Percentiles rank a stretch among this genome's conserved stretches.
These are phyloP conservation scores for Sicyos baderoa DNA, from an alignment of 306 rosid genomes.

Conservation along the genomic window DNA sequence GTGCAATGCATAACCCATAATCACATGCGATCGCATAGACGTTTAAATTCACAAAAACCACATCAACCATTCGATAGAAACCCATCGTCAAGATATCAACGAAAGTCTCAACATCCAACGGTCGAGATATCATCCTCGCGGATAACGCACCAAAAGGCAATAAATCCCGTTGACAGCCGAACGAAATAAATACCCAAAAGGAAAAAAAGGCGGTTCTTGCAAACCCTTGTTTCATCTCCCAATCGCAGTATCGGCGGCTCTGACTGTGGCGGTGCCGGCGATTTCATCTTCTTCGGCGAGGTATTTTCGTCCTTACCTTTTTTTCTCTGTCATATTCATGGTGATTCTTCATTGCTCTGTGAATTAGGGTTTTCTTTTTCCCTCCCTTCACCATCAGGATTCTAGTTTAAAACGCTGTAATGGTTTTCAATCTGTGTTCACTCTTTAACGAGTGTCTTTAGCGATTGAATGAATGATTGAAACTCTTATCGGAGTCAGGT, in stretches of 20 bases:
- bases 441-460: neutral
- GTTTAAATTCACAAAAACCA: no score
- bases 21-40: no score
- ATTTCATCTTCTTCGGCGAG: neutral
- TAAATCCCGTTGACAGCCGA: neutral
- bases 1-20: no score
- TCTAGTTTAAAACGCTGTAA: neutral
- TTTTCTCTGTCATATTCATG: neutral
- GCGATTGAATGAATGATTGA: neutral
- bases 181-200: neutral
- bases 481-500: neutral
- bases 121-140: neutral
- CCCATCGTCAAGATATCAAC: neutral
- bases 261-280: neutral
- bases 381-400: neutral
- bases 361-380: neutral
- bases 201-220: neutral
- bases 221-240: neutral
- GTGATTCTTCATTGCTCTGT: neutral
- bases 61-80: neutral
- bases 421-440: neutral
- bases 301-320: neutral
- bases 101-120: neutral
- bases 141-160: neutral
- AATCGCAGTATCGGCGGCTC: constrained; percentile 1